These are phyloP conservation scores for Mycogone perniciosa DNA, from an alignment of 2,329 filamentous ascomycete species.

Conservation along the genomic window DNA sequence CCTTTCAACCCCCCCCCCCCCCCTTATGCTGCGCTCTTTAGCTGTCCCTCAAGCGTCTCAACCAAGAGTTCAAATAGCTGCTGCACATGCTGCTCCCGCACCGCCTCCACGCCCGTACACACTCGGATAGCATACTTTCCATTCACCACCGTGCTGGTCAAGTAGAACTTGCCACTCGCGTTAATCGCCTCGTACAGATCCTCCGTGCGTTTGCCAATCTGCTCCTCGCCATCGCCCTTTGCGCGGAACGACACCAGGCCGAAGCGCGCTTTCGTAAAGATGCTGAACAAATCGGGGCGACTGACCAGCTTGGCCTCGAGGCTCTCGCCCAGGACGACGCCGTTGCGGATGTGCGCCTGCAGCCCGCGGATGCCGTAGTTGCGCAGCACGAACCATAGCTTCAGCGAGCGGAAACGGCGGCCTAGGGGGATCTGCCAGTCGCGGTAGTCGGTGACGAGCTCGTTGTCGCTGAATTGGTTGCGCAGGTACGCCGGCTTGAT, in stretches of 20 bases:
- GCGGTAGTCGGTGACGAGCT: slow-evolving; percentile 86
- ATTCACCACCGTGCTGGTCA: slow-evolving; percentile 70
- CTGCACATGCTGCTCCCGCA: slow-evolving; percentile 66
- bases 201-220: slow-evolving; percentile 63
- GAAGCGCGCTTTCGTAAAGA: slow-evolving; percentile 69
- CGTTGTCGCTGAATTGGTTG: slow-evolving; percentile 73
- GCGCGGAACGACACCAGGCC: slow-evolving; percentile 72
- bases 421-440: slow-evolving; percentile 97
- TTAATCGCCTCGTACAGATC: slow-evolving; percentile 72
- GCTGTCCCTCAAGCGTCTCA: slow-evolving; percentile 51
- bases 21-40: slow-evolving; percentile 10
- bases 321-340: slow-evolving; percentile 60
- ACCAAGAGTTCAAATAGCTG: slow-evolving; percentile 71
- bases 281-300: slow-evolving; percentile 64
- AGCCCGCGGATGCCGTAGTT: slow-evolving; percentile 74
- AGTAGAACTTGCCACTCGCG: slow-evolving; percentile 66
- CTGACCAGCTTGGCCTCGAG: slow-evolving; percentile 57
- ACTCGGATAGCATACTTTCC: slow-evolving; percentile 75
- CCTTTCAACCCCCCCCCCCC: too few species aligned
- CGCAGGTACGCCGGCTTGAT: slow-evolving; percentile 75
- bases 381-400: slow-evolving; percentile 91
- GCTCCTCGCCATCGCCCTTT: slow-evolving; percentile 36
- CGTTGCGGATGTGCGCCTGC: slow-evolving; percentile 63
- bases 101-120: slow-evolving; percentile 61
- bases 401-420: slow-evolving; percentile 77